phyloP scores from a whole-genome alignment of 139 green algal genomes.

The Eudorina sp. region DNA sequence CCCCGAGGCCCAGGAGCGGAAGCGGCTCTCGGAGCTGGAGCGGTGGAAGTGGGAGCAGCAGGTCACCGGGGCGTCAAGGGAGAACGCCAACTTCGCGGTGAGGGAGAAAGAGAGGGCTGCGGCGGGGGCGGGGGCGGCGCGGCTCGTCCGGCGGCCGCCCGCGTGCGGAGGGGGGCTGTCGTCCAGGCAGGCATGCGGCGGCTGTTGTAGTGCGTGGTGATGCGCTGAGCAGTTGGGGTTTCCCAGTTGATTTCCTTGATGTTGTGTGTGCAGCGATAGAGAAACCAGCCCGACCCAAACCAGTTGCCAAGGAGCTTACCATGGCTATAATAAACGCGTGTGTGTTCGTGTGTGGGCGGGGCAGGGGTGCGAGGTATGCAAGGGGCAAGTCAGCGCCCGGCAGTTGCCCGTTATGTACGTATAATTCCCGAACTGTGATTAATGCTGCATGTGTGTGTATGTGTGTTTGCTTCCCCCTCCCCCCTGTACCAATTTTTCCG shows the following conservation, averaged over 20 bases:
- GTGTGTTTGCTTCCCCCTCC: no score
- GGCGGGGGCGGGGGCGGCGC: no score
- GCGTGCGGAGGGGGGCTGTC: not conserved
- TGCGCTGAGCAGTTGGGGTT: not conserved
- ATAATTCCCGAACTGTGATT: no score
- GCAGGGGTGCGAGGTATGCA: no score
- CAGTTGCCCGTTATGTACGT: no score
- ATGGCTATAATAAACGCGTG: no score
- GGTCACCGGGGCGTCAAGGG: slow-evolving; percentile 54
- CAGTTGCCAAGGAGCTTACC: no score
- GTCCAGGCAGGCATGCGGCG: not conserved
- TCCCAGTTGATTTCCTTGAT: not conserved
- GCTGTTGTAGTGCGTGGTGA: not conserved
- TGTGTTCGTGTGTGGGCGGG: no score
- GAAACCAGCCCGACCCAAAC: no score
- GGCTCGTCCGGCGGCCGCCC: not conserved
- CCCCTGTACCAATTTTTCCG: not conserved
- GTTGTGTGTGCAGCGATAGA: no score
- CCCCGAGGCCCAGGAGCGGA: slow-evolving; percentile 60
- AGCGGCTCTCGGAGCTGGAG: slow-evolving; percentile 67
- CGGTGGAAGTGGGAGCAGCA: slow-evolving; percentile 79
- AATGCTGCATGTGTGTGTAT: no score
- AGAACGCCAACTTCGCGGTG: slow-evolving; percentile 81
- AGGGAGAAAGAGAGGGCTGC: not conserved
- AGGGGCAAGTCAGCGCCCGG: no score